Base-by-base conservation (phyloP, 164 flowering plant genomes). In the Vitis amurensis region DNA sequence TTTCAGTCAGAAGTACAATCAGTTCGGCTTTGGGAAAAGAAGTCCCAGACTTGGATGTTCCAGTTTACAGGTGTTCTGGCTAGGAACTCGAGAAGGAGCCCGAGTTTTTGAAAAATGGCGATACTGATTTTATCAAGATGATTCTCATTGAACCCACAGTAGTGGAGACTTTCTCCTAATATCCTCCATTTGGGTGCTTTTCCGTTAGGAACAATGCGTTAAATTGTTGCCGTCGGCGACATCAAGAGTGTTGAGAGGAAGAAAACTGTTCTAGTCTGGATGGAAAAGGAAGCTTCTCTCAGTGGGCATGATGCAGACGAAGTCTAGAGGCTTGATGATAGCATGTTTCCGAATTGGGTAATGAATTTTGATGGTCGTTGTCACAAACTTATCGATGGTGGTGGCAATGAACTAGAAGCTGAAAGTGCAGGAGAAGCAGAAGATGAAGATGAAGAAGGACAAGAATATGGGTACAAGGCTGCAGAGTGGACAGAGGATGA, bases 1-100 rank as follows among this genome's bases (percentile, higher is more conserved):
- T 13, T 65, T 88, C 29, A 93, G 97, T 68, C 74, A 76, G 50
- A 91, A 89, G 80, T 93, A 93, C 76, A 23, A 23, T 23, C 23
- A 23, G 23, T 23, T 23, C 23, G 23, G 23, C 23, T 23, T 23
- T 23, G 23, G 23, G 23, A 23, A 23, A 23, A 23, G 23, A 23
- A 23, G 23, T 23, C 23, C 23, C 23, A 23, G 23, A 23, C 23
- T 23, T 23, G 23, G 23, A 23, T 23, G 23, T 23, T 23, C 23
- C 23, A 23, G 23, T 23, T 23, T 23, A 23, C 23, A 23, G 23
- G 23, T 23, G 23, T 23, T 23, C 23, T 23, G 23, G 23, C 23
- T 23, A 23, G 23, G 23, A 23, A 23, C 23, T 23, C 23, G 1
- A 23, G 23, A 23, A 23, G 23, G 23, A 1, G 23, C 23, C 23